Evolutionary conservation across 805 yeast genomes (phyloP), one percentile per base, ranked within the genome.

Genomic region (Maudiozyma serrabonitensis): DNA sequence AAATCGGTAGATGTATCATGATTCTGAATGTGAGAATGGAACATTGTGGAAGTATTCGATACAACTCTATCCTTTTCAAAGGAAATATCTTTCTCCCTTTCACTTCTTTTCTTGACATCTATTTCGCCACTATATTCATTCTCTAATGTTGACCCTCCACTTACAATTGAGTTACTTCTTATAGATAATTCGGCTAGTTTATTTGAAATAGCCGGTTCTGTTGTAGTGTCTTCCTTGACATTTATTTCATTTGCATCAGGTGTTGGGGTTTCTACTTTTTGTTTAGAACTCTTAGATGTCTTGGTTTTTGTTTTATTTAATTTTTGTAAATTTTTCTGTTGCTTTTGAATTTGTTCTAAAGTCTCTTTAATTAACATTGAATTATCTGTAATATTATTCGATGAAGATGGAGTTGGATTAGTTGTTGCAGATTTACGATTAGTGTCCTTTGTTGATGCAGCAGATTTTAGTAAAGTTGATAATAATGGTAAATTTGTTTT

Each of bases 381-480:
- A 31, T 31, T 42, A 18, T 42, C 37, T 5, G 16, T 32, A 11
- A 25, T 34, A 21, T 21, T 28, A 37, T 16, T 44, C 4, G 7
- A 15, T 19, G 32, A 28, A 4, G 32, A 28, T 28, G 32, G 6
- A 9, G 32, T 28, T 31, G 19, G 18, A 51, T 28, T 44, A 4
- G 15, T 39, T 5, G 21, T 12, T 7, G 42, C 26, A n/a, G 42
- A 23, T 21, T 21, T 23, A 39, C 26, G 15, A 19, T 19, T 21
- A 42, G 47, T 13, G 45, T 43, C 38, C 40, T 35, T 2, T 42
- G 25, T 18, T 9, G 16, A 38, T 26, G 13, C 32, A 28, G 42
- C 39, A 44, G 49, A 37, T 44, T 53, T 55, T 46, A 61, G 50
- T 19, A 59, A 38, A 18, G 63, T 54, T n/a, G 63, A 54, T 25